A percentile compares a stretch with the other conserved stretches of the same genome.
Conservation (phyloP, 257 asterid genomes). For the Forsythia viridissima region DNA sequence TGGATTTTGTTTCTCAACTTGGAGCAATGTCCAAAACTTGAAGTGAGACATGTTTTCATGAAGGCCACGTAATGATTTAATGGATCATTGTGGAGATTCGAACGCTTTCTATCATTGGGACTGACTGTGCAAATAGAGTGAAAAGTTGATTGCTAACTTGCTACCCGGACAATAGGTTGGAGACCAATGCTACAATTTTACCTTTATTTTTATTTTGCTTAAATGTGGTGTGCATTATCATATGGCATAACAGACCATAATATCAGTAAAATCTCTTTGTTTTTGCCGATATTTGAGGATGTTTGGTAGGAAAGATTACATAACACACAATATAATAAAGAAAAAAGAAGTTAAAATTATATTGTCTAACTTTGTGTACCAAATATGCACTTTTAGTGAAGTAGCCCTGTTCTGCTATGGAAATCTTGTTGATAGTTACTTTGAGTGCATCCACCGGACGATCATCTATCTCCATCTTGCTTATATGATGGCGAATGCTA, state of each 20-base stretch:
- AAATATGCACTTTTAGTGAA: background rate
- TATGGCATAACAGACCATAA: background rate
- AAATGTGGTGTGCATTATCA: background rate
- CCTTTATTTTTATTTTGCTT: background rate
- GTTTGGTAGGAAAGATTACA: background rate
- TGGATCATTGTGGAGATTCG: too few relatives aligned
- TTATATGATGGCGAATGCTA: slow-evolving; percentile 1
- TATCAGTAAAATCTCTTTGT: background rate
- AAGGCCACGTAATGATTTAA: too few relatives aligned
- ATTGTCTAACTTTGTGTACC: background rate
- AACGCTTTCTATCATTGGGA: background rate
- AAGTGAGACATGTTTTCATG: background rate
- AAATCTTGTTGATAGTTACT: slow-evolving; percentile 3
- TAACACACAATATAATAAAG: background rate
- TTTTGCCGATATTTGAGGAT: background rate
- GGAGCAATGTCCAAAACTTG: background rate
- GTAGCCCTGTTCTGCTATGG: background rate
- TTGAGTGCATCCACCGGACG: background rate
- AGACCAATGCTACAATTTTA: background rate
- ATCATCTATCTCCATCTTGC: background rate
- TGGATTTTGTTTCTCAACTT: too few relatives aligned
- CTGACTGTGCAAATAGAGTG: background rate
- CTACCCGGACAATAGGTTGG: background rate
- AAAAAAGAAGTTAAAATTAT: background rate
- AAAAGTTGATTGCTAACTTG: background rate